These are phyloP conservation scores for Plasmodium adleri DNA, from an alignment of 169 alveolate species.

Conservation along the genomic window DNA sequence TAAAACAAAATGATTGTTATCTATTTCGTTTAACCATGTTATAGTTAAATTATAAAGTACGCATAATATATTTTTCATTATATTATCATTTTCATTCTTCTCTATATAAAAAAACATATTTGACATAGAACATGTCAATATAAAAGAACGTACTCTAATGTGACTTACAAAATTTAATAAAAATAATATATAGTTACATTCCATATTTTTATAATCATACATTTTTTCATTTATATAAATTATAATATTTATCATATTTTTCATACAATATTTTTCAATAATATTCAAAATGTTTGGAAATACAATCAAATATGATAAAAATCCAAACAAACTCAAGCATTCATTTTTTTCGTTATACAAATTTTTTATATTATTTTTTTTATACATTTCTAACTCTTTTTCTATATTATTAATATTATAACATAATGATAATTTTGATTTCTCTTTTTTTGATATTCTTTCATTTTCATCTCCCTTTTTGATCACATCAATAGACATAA, in stretches of 20 bases:
- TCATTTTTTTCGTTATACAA: slow-evolving; percentile 19
- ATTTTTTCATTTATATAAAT: slow-evolving; percentile 22
- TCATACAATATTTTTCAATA: slow-evolving; percentile 11
- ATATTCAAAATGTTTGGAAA: not conserved
- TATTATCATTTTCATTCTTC: not conserved
- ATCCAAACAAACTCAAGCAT: slow-evolving; percentile 16
- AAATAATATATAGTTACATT: slow-evolving; percentile 22
- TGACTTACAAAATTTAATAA: slow-evolving; percentile 17
- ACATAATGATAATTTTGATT: not conserved
- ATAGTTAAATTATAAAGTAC: slow-evolving; percentile 30
- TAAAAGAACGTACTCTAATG: not conserved
- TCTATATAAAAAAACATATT: slow-evolving; percentile 27
- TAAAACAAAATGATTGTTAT: not conserved
- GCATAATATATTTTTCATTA: slow-evolving; percentile 13
- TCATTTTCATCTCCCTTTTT: not conserved
- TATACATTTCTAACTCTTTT: not conserved
- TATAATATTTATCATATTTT: slow-evolving; percentile 11
- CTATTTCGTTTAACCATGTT: slow-evolving; percentile 11
- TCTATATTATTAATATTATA: not conserved
- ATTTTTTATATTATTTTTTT: not conserved
- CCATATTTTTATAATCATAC: slow-evolving; percentile 1
- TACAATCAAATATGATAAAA: slow-evolving; percentile 24
- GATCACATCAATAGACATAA: no score
- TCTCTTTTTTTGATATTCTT: not conserved
- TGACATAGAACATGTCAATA: slow-evolving; percentile 1